Evolutionary conservation across 768 basidiomycete genomes (phyloP), one percentile per base, ranked within the genome.

Genomic region (Panaeolus cyanescens): DNA sequence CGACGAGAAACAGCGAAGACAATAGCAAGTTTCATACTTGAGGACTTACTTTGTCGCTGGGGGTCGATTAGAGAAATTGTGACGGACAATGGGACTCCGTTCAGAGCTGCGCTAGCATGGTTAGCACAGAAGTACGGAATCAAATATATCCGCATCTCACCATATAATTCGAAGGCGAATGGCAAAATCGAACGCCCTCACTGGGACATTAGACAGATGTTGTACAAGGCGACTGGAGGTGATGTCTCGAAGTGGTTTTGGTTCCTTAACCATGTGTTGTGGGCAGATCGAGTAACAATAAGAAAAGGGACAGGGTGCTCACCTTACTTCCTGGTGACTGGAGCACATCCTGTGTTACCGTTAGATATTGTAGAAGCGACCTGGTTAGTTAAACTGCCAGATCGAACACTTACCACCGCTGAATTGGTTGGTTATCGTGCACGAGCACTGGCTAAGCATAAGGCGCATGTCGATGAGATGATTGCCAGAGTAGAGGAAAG

Each of bases 51-150:
- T 1, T 74, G 71, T 54, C 34, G 71, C 30, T 82, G 79, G 80
- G 80, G 79, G 1, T 68, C 72, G 19, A n/a, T 79, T 0, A 20
- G 13, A 0, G 67, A 75, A 25, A 76, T 83, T n/a, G 72, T 82
- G 0, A 80, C 75, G 0, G 80, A 84, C 61, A 84, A 83, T 55
- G 69, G 71, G 1, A 30, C 45, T 4, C 55, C 65, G 2, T 69
- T 71, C 32, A n/a, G n/a, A n/a, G n/a, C n/a, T n/a, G n/a, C n/a
- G n/a, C n/a, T n/a, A n/a, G n/a, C n/a, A n/a, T n/a, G n/a, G n/a
- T n/a, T n/a, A n/a, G n/a, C n/a, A n/a, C n/a, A n/a, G n/a, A n/a
- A n/a, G n/a, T n/a, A n/a, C 1, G 55, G 60, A 7, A 68, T 72
- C 15, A 58, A 59, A 25, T 59, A 62, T 2, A 67, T 71, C 2